Evolutionary conservation across 2,329 filamentous ascomycete genomes (phyloP), one percentile per base, ranked within the genome.

Genomic region (Paraphaeosphaeria minitans): DNA sequence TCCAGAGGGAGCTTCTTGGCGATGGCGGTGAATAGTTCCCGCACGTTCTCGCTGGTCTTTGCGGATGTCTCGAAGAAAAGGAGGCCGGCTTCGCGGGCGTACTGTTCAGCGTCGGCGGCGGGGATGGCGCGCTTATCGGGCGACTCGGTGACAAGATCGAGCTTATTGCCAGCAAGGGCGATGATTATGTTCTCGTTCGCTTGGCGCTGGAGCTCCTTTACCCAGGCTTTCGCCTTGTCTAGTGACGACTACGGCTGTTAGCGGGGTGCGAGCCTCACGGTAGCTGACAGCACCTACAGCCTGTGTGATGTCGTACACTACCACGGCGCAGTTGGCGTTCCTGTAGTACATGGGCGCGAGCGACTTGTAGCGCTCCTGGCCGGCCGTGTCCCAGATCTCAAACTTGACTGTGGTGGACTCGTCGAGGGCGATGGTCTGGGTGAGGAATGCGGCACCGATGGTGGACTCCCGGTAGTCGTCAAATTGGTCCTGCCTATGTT

Each of bases 121-220:
- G 89, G 77, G 62, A 99, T 95, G 43, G 93, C 95, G 73, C 95
- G 90, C 86, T 98, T 98, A 78, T 97, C 94, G 49, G 94, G 94
- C 76, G 92, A 91, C 75, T 97, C 93, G 64, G 88, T 93, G 63
- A 97, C 95, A 69, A 99, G 83, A 85, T 99, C 95, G 74, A 97
- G 84, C 82, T 99, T 98, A 85, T 97, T 98, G 13, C 58, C 58
- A 42, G 58, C 58, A 39, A 60, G 88, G 48, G 95, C 95, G 74
- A 99, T 99, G 79, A 99, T 93, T 78, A 99, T 99, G 81, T 98
- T 98, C 81, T 99, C 95, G 83, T 98, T 99, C 63, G 96, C 95
- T 81, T 99, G 95, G 76, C 95, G 89, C 80, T 99, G 95, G 56
- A 99, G 88, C 78, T 99, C 95, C 82, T 98, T 98, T 59, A 99